A percentile compares a stretch with the other conserved stretches of the same genome.
phyloP scores from a whole-genome alignment of 345 rosid genomes.

The Lumnitzera racemosa region DNA sequence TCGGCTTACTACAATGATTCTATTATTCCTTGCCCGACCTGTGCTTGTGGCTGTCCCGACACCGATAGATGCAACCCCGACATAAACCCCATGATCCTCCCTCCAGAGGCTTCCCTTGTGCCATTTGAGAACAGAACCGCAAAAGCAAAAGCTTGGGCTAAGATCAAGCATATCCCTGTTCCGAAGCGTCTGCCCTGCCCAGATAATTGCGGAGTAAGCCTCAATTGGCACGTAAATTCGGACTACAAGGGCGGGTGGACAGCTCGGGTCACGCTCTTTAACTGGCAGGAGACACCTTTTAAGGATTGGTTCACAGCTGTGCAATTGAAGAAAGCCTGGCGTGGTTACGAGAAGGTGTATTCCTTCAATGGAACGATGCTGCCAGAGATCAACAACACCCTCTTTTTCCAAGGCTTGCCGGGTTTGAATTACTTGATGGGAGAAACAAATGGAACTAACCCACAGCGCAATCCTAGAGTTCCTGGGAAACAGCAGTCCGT shows the following conservation, averaged over 20 bases:
- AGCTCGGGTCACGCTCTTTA: conserved; percentile 73
- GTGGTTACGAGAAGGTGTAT: conserved; percentile 63
- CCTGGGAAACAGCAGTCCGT: conserved; percentile 95
- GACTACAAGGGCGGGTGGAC: conserved; percentile 77
- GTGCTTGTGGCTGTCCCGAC: conserved; percentile 81
- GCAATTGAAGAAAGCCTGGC: conserved; percentile 48
- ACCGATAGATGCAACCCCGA: conserved; percentile 38
- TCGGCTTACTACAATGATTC: conserved; percentile 81
- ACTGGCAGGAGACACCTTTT: conserved; percentile 52
- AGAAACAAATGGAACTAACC: conserved; percentile 44
- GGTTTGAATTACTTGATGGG: conserved; percentile 67
- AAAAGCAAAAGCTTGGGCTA: conserved; percentile 78
- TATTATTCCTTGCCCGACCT: conserved; percentile 74
- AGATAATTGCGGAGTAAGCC: conserved; percentile 88
- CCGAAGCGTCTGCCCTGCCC: conserved; percentile 75
- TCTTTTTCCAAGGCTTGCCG: conserved; percentile 60
- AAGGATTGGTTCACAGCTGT: conserved; percentile 76
- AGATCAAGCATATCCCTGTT: conserved; percentile 32
- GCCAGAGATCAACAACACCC: conserved; percentile 31
- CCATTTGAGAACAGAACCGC: conserved; percentile 67
- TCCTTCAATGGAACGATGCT: conserved; percentile 78
- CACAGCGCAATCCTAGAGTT: conserved; percentile 36
- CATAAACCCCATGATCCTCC: conserved; percentile 52
- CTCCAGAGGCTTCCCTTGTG: conserved; percentile 65
- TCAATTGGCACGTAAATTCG: conserved; percentile 80